Evolutionary conservation across 352 stramenopile species (phyloP), one percentile per base, ranked within the genome.

Genomic region (Saprolegnia parasitica): DNA sequence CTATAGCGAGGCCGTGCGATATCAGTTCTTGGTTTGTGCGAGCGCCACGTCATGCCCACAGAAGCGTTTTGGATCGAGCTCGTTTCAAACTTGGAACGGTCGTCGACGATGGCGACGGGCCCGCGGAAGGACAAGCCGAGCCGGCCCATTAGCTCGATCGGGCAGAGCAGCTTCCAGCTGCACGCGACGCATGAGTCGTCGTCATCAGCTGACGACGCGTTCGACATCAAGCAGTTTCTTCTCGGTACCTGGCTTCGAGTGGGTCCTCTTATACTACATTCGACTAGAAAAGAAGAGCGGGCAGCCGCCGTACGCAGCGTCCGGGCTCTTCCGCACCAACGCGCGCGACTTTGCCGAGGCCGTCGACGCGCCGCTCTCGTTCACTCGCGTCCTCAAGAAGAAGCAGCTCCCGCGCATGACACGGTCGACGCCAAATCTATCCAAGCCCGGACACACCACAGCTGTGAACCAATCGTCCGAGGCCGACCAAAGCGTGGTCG

Each of bases 291-390:
- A 93, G 65, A 90, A 89, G 42, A 65, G 61, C 13, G 55, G 72
- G 0, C 78, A 82, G 45, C 35, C 52, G 52, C 75, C 79, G 18
- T 73, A 89, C 0, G 79, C 90, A 60, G 79, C 86, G 55, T 88
- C 75, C 42, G 71, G 80, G 1, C 66, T 93, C 18, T 93, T 93
- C 50, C 81, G 83, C 35, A 60, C 13, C 35, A 60, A 60, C 20
- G 9, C 52, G 24, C 24, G 52, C 24, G 23, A 71, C 71, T 4
- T 74, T 75, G 0, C 68, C 58, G 24, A 74, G 81, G 24, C 54
- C 75, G 11, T 60, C 55, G 46, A 45, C 47, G 26, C 42, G 49
- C 60, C 72, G 16, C 73, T 63, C 8, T 49, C 58, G 4, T 47
- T 64, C 13, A 18, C 23, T 0, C 71, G 65, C 10, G 0, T 63